Evolutionary conservation across 2,329 filamentous ascomycete species (phyloP).

Genomic region (Orbilia blumenaviensis): DNA sequence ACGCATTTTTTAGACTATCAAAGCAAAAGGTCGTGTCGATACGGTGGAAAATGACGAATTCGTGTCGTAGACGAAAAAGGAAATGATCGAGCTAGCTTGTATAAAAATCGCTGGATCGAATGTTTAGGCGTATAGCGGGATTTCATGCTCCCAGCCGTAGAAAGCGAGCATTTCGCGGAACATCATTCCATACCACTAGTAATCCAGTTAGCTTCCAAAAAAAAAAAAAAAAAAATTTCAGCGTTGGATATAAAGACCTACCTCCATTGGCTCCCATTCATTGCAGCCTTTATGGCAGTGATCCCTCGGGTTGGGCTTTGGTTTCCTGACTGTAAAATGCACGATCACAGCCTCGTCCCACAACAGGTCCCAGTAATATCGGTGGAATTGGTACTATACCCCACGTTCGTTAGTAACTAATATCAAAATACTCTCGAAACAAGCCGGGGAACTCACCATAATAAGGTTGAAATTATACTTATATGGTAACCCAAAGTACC

Average conservation of each 20-base stretch:
- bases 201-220: background rate
- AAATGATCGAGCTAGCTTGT: background rate
- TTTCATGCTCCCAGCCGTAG: conserved; percentile 57
- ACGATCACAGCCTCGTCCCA: conserved; percentile 58
- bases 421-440: too few relatives aligned
- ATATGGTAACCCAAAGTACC: conserved; percentile 58
- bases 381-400: conserved; percentile 58
- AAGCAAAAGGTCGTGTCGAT: conserved; percentile 14
- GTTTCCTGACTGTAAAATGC: conserved; percentile 57
- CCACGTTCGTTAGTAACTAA: conserved; percentile 20
- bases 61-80: conserved; percentile 1
- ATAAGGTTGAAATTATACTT: conserved; percentile 59
- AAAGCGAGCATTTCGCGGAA: conserved; percentile 59
- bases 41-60: background rate
- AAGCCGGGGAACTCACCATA: conserved; percentile 54
- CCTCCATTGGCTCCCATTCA: conserved; percentile 57
- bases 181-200: conserved; percentile 64
- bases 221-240: background rate
- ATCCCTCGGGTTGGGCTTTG: conserved; percentile 53
- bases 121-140: conserved; percentile 54
- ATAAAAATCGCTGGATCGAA: conserved; percentile 8
- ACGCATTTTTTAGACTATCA: conserved; percentile 18
- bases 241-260: too few relatives aligned
- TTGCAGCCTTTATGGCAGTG: conserved; percentile 58
- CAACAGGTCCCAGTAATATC: conserved; percentile 56